Conservation (phyloP, 257 asterid genomes). For the Hygrophila difformis region DNA sequence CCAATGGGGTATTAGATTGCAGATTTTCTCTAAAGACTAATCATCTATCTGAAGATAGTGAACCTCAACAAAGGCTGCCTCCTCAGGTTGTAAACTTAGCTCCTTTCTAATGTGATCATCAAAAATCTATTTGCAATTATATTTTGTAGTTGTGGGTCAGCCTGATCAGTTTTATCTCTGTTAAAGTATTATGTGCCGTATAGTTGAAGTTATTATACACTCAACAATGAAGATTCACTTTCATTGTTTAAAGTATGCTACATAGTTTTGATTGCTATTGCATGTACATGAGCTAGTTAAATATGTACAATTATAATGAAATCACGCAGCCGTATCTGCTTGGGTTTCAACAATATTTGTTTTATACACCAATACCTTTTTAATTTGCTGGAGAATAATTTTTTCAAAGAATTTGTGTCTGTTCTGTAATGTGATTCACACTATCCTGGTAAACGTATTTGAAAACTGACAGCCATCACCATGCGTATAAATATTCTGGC, state of each 20-base stretch:
- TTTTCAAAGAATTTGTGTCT: not conserved
- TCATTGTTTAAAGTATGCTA: not conserved
- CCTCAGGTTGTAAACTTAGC: constrained; percentile 41
- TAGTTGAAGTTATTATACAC: not conserved
- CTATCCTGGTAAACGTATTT: no score
- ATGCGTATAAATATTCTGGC: constrained; percentile 2
- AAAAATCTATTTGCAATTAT: not conserved
- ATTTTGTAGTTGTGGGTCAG: not conserved
- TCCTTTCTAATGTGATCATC: not conserved
- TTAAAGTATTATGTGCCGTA: not conserved
- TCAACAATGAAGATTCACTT: not conserved
- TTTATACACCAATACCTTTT: no score
- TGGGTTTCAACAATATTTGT: no score
- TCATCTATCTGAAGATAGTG: constrained; percentile 41
- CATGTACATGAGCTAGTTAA: not conserved
- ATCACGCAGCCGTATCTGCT: not conserved
- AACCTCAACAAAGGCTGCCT: constrained; percentile 34
- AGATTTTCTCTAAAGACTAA: constrained; percentile 37
- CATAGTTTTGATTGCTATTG: not conserved
- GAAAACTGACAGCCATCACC: no score
- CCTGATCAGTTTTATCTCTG: not conserved
- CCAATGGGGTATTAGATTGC: constrained; percentile 41
- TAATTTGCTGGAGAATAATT: not conserved
- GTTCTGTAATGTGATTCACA: no score
- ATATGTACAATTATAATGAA: not conserved